Percentiles rank a stretch among this genome's conserved stretches.
phyloP scores from a whole-genome alignment of 2,329 filamentous ascomycete species.

The Whalleya microplaca region DNA sequence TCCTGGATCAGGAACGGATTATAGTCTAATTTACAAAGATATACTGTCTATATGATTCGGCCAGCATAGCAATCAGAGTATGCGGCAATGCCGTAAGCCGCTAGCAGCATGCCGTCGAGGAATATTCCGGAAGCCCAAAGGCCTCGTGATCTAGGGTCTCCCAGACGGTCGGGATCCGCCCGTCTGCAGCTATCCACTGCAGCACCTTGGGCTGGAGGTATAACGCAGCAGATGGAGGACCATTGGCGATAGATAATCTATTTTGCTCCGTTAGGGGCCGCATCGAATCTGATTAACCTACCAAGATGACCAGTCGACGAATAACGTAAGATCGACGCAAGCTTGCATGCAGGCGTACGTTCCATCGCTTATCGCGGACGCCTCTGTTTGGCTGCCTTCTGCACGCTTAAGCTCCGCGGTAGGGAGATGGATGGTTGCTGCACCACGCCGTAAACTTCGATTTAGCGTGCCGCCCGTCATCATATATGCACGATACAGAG shows the following conservation, averaged over 20 bases:
- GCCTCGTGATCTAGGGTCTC: slow-evolving; percentile 10
- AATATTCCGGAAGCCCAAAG: no score
- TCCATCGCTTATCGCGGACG: neutral
- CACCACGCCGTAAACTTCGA: neutral
- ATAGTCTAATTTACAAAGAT: no score
- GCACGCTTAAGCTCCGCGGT: neutral
- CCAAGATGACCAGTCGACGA: neutral
- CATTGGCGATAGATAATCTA: neutral
- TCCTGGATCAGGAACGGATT: no score
- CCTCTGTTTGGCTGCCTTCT: neutral
- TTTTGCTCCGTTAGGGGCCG: neutral
- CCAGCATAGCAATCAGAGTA: neutral
- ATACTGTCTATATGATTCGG: neutral
- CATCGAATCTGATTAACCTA: no score
- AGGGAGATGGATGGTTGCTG: no score
- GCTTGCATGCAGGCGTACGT: neutral
- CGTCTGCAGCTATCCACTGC: slow-evolving; percentile 20
- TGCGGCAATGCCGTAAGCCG: neutral
- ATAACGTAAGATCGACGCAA: neutral
- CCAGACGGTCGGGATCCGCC: slow-evolving; percentile 23
- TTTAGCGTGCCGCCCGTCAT: no score
- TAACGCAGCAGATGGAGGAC: neutral
- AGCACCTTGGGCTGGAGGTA: neutral
- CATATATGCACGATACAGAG: neutral
- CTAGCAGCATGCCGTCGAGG: neutral